Conservation (phyloP, 306 rosid genomes). For the Quillaja saponaria region DNA sequence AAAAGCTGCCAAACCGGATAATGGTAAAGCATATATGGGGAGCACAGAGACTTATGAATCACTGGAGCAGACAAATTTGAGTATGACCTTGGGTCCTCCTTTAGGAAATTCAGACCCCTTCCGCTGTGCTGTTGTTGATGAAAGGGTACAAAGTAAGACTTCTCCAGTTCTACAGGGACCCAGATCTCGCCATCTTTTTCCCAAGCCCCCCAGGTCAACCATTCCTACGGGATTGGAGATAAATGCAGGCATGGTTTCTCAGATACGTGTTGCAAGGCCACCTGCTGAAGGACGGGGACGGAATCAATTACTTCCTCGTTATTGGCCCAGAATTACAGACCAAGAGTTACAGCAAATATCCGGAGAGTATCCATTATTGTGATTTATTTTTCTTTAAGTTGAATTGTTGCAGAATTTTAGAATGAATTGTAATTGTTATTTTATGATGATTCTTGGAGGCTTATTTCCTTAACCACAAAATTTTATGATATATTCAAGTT, state of each 20-base stretch:
- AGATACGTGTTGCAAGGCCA: slow-evolving; percentile 95
- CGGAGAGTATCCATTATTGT: slow-evolving; percentile 83
- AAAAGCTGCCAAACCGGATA: slow-evolving; percentile 59
- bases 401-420: slow-evolving; percentile 13
- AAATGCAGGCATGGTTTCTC: slow-evolving; percentile 65
- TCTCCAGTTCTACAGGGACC: slow-evolving; percentile 58
- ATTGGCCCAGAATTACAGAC: slow-evolving; percentile 98
- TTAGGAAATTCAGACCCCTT: slow-evolving; percentile 54
- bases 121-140: slow-evolving; percentile 50
- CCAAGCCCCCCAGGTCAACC: slow-evolving; percentile 79
- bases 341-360: slow-evolving; percentile 96
- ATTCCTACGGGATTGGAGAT: slow-evolving; percentile 60
- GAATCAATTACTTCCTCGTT: slow-evolving; percentile 98
- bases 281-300: slow-evolving; percentile 98
- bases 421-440: slow-evolving; percentile 19
- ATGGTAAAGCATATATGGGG: slow-evolving; percentile 48
- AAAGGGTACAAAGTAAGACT: slow-evolving; percentile 63
- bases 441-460: slow-evolving; percentile 10
- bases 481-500: slow-evolving; percentile 55
- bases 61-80: slow-evolving; percentile 70
- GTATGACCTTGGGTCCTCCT: slow-evolving; percentile 67
- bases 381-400: slow-evolving; percentile 23
- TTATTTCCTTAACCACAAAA: slow-evolving; percentile 55
- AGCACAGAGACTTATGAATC: slow-evolving; percentile 66
- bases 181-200: slow-evolving; percentile 81